These are phyloP conservation scores for Alnus glutinosa DNA, from an alignment of 306 rosid genomes.

Conservation along the genomic window DNA sequence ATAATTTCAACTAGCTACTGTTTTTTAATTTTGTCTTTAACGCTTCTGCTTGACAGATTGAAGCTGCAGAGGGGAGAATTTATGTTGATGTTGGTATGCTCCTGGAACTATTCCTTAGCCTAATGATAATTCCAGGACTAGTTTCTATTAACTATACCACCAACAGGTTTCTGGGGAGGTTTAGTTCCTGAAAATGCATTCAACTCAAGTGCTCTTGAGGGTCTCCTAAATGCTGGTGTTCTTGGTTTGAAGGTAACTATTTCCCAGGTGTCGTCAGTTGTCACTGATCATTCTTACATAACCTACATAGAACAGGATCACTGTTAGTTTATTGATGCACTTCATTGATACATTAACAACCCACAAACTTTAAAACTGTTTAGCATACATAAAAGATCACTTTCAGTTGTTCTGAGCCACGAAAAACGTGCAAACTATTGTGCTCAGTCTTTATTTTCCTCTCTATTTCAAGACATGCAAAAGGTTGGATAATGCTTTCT, in stretches of 20 bases:
- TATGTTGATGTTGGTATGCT: constrained; percentile 85
- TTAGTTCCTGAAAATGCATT: constrained; percentile 90
- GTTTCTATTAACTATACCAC: constrained; percentile 25
- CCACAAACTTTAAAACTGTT: not conserved
- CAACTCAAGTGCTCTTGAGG: constrained; percentile 70
- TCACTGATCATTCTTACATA: not conserved
- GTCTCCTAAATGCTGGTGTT: constrained; percentile 80
- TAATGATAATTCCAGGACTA: not conserved
- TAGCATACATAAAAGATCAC: not conserved
- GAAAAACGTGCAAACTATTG: not conserved
- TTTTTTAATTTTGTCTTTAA: constrained; percentile 24
- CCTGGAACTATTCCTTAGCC: constrained; percentile 15
- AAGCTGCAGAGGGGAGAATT: constrained; percentile 69
- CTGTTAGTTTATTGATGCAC: not conserved
- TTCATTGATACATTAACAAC: not conserved
- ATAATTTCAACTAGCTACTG: constrained; percentile 5
- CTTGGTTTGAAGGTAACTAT: constrained; percentile 83
- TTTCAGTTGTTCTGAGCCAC: not conserved
- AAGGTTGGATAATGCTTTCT: not conserved
- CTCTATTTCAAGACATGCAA: not conserved
- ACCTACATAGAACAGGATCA: not conserved
- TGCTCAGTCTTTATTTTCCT: not conserved
- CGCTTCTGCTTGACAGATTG: constrained; percentile 45
- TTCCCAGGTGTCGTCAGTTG: not conserved
- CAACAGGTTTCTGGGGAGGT: constrained; percentile 98